Percentiles rank a stretch among this genome's conserved stretches.
phyloP scores from a whole-genome alignment of 139 green algal genomes.

The Chlamydomonas asymmetrica region DNA sequence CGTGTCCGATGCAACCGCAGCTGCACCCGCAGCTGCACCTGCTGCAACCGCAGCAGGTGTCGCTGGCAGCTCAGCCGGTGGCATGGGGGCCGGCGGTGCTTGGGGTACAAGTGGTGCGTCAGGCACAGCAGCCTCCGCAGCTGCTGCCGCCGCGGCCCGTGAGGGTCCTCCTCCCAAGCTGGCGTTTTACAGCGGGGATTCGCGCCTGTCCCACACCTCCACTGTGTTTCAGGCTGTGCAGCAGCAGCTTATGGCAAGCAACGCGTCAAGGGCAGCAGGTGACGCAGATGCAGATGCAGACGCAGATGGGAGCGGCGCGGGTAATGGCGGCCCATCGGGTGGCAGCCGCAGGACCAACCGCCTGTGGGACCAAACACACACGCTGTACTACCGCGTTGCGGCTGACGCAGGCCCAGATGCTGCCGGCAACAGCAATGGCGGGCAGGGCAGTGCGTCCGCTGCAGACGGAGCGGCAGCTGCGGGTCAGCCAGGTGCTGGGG shows the following conservation, averaged over 20 bases:
- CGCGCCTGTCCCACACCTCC: constrained; percentile 42
- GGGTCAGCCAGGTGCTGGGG: constrained; percentile 40
- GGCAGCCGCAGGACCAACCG: constrained; percentile 24
- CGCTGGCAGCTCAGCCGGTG: constrained; percentile 3
- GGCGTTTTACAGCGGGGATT: constrained; percentile 64
- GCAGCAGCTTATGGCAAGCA: constrained; percentile 14
- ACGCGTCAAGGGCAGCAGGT: constrained; percentile 14
- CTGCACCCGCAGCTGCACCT: constrained; percentile 9
- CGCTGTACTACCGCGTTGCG: constrained; percentile 71
- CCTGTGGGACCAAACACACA: constrained; percentile 89
- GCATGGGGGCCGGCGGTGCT: no score
- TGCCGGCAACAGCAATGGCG: not conserved
- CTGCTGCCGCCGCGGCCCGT: constrained; percentile 20
- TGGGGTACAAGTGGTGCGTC: not conserved
- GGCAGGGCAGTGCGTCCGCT: not conserved
- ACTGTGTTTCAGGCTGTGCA: constrained; percentile 91
- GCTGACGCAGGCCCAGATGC: not conserved
- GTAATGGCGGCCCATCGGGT: not conserved
- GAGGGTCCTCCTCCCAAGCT: constrained; percentile 52
- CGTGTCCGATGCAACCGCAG: no score
- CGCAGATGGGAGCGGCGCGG: constrained; percentile 22
- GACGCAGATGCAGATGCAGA: constrained; percentile 29
- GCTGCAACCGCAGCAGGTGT: constrained; percentile 5
- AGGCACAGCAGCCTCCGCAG: constrained; percentile 8
- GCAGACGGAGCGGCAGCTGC: constrained; percentile 9